Conservation (phyloP, 345 rosid genomes). For the Anacardium occidentale region DNA sequence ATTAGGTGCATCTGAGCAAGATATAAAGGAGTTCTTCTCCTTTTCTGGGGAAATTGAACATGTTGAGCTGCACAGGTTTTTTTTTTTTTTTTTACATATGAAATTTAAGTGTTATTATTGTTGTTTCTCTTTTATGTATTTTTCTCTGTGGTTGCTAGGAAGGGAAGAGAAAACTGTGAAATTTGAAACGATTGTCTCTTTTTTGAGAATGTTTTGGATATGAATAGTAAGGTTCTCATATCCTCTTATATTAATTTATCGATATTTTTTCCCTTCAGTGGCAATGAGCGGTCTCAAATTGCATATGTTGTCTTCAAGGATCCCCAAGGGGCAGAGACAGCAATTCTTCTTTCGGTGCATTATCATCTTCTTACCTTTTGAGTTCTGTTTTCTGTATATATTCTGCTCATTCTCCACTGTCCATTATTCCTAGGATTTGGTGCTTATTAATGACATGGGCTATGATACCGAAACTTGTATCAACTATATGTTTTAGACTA, state of each 20-base stretch:
- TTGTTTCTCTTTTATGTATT: neutral
- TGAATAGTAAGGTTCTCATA: neutral
- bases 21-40: constrained; percentile 88
- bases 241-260: neutral
- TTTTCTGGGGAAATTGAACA: constrained; percentile 84
- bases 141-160: neutral
- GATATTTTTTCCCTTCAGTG: constrained; percentile 33
- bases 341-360: constrained; percentile 79
- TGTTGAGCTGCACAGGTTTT: constrained; percentile 63
- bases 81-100: constrained; percentile 18
- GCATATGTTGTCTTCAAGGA: constrained; percentile 89
- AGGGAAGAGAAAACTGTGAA: neutral
- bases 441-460: neutral
- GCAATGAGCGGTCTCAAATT: constrained; percentile 55
- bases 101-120: neutral
- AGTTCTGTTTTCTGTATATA: neutral
- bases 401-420: neutral
- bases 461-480: neutral
- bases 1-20: constrained; percentile 62
- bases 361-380: neutral
- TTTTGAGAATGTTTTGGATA: constrained; percentile 3
- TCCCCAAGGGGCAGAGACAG: constrained; percentile 86
- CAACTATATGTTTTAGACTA: neutral
- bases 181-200: neutral
- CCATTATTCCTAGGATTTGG: neutral